Evolutionary conservation across 2,329 filamentous ascomycete genomes (phyloP), one percentile per base, ranked within the genome.

Genomic region (Oidium heveae): DNA sequence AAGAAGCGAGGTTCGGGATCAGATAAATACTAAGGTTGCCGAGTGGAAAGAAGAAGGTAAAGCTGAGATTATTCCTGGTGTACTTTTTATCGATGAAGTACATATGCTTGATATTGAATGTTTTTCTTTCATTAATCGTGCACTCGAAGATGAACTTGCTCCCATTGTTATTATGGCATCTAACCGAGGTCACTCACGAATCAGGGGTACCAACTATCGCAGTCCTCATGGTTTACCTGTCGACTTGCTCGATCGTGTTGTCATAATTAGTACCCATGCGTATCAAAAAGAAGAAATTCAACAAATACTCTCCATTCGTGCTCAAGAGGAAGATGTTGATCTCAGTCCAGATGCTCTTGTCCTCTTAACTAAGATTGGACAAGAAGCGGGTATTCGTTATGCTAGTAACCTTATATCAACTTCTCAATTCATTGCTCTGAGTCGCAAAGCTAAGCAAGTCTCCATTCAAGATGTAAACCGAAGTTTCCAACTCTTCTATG

Each of bases 1-100:
- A 63, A 77, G 91, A 64, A 93, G 86, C 67, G 91, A 98, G 69
- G 89, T 98, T 58, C 82, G 91, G 55, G 89, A 96, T 67, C 91
- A 98, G 72, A 98, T 98, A 74, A 94, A 98, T 71, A 95, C 86
- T 61, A 98, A 98, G 70, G 88, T 98, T 1, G 88, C 82, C 51
- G 91, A 98, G 69, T 98, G 91, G 91, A 95, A 94, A 69, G 91
- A 98, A 68, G 91, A 98, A 70, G 91, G 91, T 70, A 98, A 98
- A 69, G 91, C 91, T 2, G 88, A 94, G 70, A 96, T 98, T 55
- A 87, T 98, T 0, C 91, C 91, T 0, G 91, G 91, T 49, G 91
- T 98, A 8, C 72, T 98, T 8, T 98, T 98, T 73, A 94, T 98
- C 64, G 91, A 98, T 64, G 91, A 98, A 71, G 89, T 98, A 5